Base-by-base conservation (phyloP, 2,329 filamentous ascomycete genomes). In the Aureobasidium sp. region DNA sequence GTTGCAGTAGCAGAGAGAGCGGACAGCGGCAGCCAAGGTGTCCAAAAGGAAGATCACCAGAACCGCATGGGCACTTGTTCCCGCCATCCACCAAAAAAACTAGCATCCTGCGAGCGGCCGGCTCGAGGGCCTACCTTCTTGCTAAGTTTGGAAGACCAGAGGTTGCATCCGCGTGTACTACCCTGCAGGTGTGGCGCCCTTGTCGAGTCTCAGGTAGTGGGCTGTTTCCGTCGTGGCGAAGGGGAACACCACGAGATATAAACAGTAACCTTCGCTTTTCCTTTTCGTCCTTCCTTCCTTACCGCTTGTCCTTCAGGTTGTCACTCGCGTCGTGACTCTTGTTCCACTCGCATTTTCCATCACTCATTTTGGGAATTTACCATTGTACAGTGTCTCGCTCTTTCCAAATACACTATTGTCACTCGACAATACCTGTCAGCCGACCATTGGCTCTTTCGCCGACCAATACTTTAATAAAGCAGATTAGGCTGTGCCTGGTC, bases 151-250 rank as follows among this genome's bases (percentile, higher is more conserved):
- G 37, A 33, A 43, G 10, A 11, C 38, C 23, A 37, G 29, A 33
- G 25, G 38, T 23, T 29, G 51, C 37, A 42, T 43, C 5, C 37
- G 51, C 38, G 38, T 43, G 51, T 43, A 33, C 31, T 54, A 13
- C 11, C n/a, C 51, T 55, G 51, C 51, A 55, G 51, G n/a, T 55
- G 51, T 55, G 51, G 51, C 51, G 51, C 17, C 13, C 33, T 11
- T 11, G 19, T 40, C 50, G 27, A 55, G 37, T 55, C 49, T 55
- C 51, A 55, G 37, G 51, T 43, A 43, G 21, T 51, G 21, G 49
- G 10, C 49, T 40, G 23, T 40, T 40, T 38, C 23, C 49, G 23
- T 33, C 9, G 51, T 55, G 38, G 50, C 35, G 23, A 53, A 5
- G 21, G 35, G 3, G n/a, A 31, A 15, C 17, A 43, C 25, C 17